Conservation (phyloP, 2,329 filamentous ascomycete species). For the Neonectria sp. region DNA sequence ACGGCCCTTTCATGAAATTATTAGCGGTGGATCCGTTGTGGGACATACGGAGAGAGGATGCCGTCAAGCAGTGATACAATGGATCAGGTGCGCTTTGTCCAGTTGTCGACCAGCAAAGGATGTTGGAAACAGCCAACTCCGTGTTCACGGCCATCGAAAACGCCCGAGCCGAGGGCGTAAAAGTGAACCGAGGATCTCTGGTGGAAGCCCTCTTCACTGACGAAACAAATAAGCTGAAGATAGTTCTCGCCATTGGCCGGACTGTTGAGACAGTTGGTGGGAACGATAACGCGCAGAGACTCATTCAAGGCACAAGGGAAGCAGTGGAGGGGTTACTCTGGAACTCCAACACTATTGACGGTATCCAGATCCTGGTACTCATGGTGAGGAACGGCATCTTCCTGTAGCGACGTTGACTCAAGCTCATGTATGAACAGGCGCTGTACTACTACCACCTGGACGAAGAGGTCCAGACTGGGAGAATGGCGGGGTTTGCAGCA, state of each 20-base stretch:
- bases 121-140: constrained; percentile 2
- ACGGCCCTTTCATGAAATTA: constrained; percentile 17
- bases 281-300: constrained; percentile 18
- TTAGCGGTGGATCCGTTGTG: constrained; percentile 20
- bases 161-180: background rate
- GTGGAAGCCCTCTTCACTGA: constrained; percentile 15
- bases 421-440: constrained; percentile 1
- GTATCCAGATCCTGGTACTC: constrained; percentile 17
- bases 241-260: constrained; percentile 18
- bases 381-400: background rate
- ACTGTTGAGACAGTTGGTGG: constrained; percentile 11
- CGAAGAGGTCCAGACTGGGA: constrained; percentile 18
- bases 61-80: constrained; percentile 18
- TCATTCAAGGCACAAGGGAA: constrained; percentile 14
- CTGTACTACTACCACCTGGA: constrained; percentile 21
- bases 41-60: constrained; percentile 19
- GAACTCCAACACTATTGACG: constrained; percentile 6
- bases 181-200: background rate
- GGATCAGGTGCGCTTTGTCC: constrained; percentile 17
- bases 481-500: constrained; percentile 22
- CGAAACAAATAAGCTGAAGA: constrained; percentile 21
- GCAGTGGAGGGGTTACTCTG: constrained; percentile 18
- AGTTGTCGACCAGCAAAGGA: background rate
- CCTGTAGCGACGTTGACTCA: background rate
- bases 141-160: constrained; percentile 5